These are phyloP conservation scores for Plasmodium fragile DNA, from an alignment of 169 alveolate species.

Conservation along the genomic window DNA sequence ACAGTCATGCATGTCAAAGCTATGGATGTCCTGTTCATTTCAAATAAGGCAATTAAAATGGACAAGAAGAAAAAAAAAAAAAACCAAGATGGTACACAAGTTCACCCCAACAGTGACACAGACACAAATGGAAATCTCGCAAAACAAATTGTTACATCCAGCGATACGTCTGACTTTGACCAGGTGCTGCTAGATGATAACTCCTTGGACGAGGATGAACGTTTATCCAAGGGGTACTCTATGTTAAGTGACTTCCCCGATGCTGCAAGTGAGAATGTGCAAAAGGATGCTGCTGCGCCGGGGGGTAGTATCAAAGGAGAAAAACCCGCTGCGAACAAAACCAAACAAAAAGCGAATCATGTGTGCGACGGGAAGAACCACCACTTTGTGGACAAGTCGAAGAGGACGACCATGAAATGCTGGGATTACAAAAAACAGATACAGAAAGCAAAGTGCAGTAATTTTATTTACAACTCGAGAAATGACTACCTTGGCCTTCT, in stretches of 20 bases:
- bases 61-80: neutral
- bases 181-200: neutral
- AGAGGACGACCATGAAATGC: slow-evolving; percentile 14
- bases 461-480: slow-evolving; percentile 61
- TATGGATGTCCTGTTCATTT: slow-evolving; percentile 78
- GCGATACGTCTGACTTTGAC: neutral
- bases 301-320: neutral
- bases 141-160: neutral
- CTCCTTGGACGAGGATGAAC: neutral
- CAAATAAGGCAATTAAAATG: slow-evolving; percentile 53
- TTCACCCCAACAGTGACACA: neutral
- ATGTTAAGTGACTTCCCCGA: neutral
- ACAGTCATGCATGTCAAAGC: slow-evolving; percentile 85
- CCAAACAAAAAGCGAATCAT: neutral
- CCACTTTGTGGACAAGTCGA: neutral
- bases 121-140: neutral
- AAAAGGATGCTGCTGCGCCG: neutral
- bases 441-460: slow-evolving; percentile 22
- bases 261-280: neutral
- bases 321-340: neutral
- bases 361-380: neutral
- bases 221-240: neutral
- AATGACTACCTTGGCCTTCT: slow-evolving; percentile 72
- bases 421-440: slow-evolving; percentile 55
- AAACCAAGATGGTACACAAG: neutral